Base-by-base conservation (phyloP, 176 grass and related monocot genomes). In the Carex myosuroides region DNA sequence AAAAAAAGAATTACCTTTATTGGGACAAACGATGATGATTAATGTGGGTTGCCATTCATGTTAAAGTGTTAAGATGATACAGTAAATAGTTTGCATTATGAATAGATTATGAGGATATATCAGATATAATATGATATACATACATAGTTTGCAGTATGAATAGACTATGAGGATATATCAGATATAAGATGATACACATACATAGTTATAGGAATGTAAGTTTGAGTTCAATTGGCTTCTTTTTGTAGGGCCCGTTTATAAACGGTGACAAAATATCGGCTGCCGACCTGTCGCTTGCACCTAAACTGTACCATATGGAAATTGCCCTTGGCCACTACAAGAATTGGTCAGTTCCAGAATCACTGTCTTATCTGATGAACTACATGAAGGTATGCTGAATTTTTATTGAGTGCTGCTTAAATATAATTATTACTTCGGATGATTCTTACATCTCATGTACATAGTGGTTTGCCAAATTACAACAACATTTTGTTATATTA, bases 271-370 rank as follows among this genome's bases (percentile, higher is more conserved):
- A 64, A 56, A 79, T 98, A 87, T 95, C 89, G 82, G 89, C 88
- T 64, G 85, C 89, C 87, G 93, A 95, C 86, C 85, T 98, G 58
- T 94, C 93, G 64, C 89, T 95, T 80, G 88, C 79, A 30, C 96
- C 89, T 21, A 98, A 98, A 85, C 87, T 98, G 64, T 98, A 90
- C 73, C 96, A 98, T 85, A 90, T 98, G 93, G 96, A 95, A 76
- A 93, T 93, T 85, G 73, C 91, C 85, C 91, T 98, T 26, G 85
- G 89, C 37, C 96, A 95, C 70, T 98, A 93, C 82, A 98, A 95
- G 77, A 93, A 90, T 81, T 98, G 96, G 96, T 90, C 91, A 63
- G 88, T 98, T 90, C 96, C 89, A 33, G 91, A 98, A 69, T 85
- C 88, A 80, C 87, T 95, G 67, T 39, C 88, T 83, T 87, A 93